Evolutionary conservation across 768 basidiomycete genomes (phyloP).

Genomic region (Rhodosporidiobolus odoratus): DNA sequence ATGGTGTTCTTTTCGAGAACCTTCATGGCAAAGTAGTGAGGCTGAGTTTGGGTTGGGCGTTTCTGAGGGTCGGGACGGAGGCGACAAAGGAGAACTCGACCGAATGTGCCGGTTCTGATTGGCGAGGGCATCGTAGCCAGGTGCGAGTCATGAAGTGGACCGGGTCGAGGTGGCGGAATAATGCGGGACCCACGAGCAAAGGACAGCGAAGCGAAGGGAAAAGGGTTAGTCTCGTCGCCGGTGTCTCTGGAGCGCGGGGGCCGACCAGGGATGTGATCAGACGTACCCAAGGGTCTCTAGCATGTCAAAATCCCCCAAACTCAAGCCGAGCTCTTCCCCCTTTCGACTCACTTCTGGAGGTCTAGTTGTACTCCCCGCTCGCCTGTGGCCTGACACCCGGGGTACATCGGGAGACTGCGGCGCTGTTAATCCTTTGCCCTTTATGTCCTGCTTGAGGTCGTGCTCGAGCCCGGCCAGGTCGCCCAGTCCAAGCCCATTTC

Average conservation of each 20-base stretch:
- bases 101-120: constrained; percentile 87
- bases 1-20: constrained; percentile 80
- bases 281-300: constrained; percentile 43
- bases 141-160: background rate
- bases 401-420: background rate
- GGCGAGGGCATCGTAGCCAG: background rate
- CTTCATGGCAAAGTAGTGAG: constrained; percentile 76
- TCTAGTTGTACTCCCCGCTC: background rate
- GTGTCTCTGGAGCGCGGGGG: background rate
- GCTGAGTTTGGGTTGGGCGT: constrained; percentile 52
- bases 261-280: too few relatives aligned
- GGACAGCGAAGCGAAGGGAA: background rate
- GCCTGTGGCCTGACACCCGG: background rate
- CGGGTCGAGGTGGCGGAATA: too few relatives aligned
- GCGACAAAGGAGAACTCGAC: constrained; percentile 81
- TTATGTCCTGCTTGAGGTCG: background rate
- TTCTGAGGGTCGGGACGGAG: constrained; percentile 53
- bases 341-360: constrained; percentile 24
- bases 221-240: background rate
- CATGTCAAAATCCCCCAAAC: constrained; percentile 41
- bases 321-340: constrained; percentile 39
- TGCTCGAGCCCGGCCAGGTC: too few relatives aligned
- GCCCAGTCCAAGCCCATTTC: background rate
- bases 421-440: background rate
- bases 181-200: background rate